These are phyloP conservation scores for Acorus gramineus DNA, from an alignment of 106 monocot species.

Conservation along the genomic window DNA sequence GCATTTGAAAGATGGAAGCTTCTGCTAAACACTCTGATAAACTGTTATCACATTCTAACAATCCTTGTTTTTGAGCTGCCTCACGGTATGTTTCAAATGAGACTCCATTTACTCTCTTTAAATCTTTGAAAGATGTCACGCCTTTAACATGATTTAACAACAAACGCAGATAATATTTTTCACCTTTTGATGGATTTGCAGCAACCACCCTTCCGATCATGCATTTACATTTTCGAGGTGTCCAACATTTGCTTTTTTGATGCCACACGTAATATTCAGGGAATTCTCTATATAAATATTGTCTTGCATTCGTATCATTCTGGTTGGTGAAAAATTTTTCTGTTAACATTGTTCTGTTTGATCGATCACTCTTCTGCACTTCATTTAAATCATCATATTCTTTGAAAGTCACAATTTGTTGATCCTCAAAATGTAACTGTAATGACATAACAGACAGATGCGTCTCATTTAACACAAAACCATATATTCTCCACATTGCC, in stretches of 20 bases:
- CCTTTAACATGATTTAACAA: constrained; percentile 16
- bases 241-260: neutral
- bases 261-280: constrained; percentile 7
- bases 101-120: too few species aligned
- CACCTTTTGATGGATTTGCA: constrained; percentile 4
- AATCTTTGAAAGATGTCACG: too few species aligned
- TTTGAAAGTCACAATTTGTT: neutral
- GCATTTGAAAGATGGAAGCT: too few species aligned
- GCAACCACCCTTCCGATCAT: neutral
- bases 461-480: neutral
- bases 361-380: neutral
- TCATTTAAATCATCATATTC: neutral
- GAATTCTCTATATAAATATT: constrained; percentile 7
- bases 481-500: constrained; percentile 3
- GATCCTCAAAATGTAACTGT: constrained; percentile 3
- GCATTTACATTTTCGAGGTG: too few species aligned
- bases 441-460: neutral
- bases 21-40: too few species aligned
- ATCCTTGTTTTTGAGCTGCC: too few species aligned
- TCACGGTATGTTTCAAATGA: too few species aligned
- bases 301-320: neutral
- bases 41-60: too few species aligned
- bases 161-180: constrained; percentile 6
- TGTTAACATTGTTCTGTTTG: neutral
- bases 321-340: constrained; percentile 3